phyloP scores from a whole-genome alignment of 805 yeast species.

The Jamesozyma hellenica region DNA sequence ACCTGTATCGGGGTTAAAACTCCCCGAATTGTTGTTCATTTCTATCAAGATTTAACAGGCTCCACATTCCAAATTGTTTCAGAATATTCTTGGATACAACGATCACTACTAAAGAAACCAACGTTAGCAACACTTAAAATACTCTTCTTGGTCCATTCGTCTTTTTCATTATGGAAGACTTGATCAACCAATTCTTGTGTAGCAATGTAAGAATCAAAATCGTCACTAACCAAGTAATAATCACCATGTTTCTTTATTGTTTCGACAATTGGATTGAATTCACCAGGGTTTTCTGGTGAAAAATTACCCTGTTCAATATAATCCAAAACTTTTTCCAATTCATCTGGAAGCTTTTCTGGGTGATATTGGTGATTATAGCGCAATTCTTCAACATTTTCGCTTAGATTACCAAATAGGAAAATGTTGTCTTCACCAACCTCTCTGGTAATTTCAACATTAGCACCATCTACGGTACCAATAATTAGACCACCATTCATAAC shows the following conservation, averaged over 20 bases:
- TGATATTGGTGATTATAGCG: constrained; percentile 65
- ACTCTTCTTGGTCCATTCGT: constrained; percentile 67
- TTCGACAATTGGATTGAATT: constrained; percentile 58
- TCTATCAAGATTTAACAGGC: constrained; percentile 37
- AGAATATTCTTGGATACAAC: constrained; percentile 87
- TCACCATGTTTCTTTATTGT: constrained; percentile 69
- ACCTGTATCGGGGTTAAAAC: too few relatives aligned
- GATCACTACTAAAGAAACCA: constrained; percentile 87
- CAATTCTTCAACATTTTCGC: constrained; percentile 81
- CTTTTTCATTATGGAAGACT: constrained; percentile 51
- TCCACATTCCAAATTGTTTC: constrained; percentile 87
- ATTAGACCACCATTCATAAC: constrained; percentile 89
- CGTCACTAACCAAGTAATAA: constrained; percentile 78
- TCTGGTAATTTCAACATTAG: constrained; percentile 88
- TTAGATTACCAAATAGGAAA: constrained; percentile 81
- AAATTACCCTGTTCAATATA: constrained; percentile 61
- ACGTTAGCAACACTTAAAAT: constrained; percentile 78
- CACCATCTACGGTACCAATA: constrained; percentile 94
- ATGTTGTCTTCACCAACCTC: constrained; percentile 91
- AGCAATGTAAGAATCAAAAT: constrained; percentile 76
- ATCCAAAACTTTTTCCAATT: constrained; percentile 51
- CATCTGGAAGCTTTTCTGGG: constrained; percentile 43
- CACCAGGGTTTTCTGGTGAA: constrained; percentile 50
- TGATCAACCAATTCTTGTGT: constrained; percentile 71
- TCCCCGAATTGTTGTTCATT: too few relatives aligned